Evolutionary conservation across 1,139 yeast species (phyloP).

Genomic region (Pichia terricola): DNA sequence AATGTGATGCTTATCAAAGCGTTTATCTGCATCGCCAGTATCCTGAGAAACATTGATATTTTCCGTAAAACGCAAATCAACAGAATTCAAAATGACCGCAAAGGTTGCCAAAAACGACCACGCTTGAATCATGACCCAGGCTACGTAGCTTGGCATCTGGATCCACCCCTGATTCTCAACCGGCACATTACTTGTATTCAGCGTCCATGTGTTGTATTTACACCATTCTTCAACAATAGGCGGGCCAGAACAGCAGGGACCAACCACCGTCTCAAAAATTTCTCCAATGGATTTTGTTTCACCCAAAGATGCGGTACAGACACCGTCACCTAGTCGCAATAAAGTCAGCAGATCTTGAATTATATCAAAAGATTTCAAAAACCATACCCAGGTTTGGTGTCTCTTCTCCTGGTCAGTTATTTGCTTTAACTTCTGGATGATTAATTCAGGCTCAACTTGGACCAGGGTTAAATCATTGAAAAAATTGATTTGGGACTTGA

Average conservation of each 20-base stretch:
- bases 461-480: constrained; percentile 16
- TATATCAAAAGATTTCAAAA: constrained; percentile 12
- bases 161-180: constrained; percentile 31
- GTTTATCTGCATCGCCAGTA: no score
- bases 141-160: constrained; percentile 28
- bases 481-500: constrained; percentile 12
- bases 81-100: no score
- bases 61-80: no score
- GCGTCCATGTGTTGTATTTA: constrained; percentile 10
- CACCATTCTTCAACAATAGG: constrained; percentile 13
- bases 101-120: constrained; percentile 23
- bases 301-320: constrained; percentile 16
- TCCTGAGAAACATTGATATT: no score
- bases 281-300: constrained; percentile 8
- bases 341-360: constrained; percentile 16
- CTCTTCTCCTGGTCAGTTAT: constrained; percentile 3
- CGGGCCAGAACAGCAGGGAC: constrained; percentile 17
- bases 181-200: constrained; percentile 19
- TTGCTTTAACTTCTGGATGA: constrained; percentile 2
- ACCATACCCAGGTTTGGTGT: constrained; percentile 13
- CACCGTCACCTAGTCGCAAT: constrained; percentile 28
- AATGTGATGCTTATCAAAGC: neutral
- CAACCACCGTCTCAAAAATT: constrained; percentile 15
- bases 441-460: constrained; percentile 8
- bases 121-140: constrained; percentile 20